These are phyloP conservation scores for Trametes sp. DNA, from an alignment of 1,284 basidiomycete species.

Conservation along the genomic window DNA sequence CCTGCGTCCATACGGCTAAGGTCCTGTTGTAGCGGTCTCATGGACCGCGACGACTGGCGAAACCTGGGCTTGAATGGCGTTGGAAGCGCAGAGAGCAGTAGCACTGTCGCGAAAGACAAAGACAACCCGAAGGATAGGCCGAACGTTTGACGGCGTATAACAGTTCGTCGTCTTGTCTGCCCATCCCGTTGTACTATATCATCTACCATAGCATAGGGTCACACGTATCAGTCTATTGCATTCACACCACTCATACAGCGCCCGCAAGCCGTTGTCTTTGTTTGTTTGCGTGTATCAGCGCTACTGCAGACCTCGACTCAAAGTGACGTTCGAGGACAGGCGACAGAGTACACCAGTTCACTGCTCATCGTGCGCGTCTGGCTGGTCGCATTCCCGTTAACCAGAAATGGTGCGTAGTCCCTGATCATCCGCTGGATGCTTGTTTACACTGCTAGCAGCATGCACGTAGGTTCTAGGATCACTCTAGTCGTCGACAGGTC, in stretches of 20 bases:
- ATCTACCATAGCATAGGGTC: background rate
- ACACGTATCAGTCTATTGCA: background rate
- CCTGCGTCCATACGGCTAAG: background rate
- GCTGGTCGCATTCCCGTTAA: too few relatives aligned
- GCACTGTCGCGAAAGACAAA: slow-evolving; percentile 27
- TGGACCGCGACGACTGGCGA: slow-evolving; percentile 89
- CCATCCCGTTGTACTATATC: slow-evolving; percentile 3
- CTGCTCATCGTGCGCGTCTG: too few relatives aligned
- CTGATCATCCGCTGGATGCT: too few relatives aligned
- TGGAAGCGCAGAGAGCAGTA: slow-evolving; percentile 16
- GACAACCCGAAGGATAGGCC: slow-evolving; percentile 30
- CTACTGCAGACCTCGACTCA: too few relatives aligned
- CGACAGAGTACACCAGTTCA: too few relatives aligned
- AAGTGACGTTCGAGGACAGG: too few relatives aligned
- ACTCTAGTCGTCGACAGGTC: too few relatives aligned
- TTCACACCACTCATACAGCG: background rate
- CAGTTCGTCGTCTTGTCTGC: slow-evolving; percentile 4
- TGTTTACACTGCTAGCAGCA: too few relatives aligned
- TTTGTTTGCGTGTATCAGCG: too few relatives aligned
- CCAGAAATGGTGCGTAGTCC: too few relatives aligned
- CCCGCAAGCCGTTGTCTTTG: too few relatives aligned
- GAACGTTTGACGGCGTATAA: slow-evolving; percentile 1
- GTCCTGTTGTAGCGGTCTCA: slow-evolving; percentile 69
- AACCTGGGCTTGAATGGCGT: slow-evolving; percentile 81
- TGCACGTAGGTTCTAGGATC: too few relatives aligned